Evolutionary conservation across 108 stramenopile genomes (phyloP).

Genomic region (Cylindrotheca fusiformis): DNA sequence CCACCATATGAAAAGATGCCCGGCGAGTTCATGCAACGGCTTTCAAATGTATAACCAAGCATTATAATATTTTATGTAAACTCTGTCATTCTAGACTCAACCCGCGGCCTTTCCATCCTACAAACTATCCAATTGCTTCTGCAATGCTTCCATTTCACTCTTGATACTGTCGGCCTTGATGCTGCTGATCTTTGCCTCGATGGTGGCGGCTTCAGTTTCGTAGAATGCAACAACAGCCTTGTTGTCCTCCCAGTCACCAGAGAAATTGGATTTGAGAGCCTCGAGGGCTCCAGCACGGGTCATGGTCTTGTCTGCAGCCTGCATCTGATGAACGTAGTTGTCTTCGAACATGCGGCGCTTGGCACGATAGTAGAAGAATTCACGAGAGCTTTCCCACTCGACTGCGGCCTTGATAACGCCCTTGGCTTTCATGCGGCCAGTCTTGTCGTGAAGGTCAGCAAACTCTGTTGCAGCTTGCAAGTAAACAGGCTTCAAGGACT

Average conservation of each 20-base stretch:
- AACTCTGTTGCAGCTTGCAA: constrained; percentile 96
- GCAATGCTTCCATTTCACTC: constrained; percentile 76
- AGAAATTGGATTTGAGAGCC: constrained; percentile 39
- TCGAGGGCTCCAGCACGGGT: constrained; percentile 48
- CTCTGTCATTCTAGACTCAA: not conserved
- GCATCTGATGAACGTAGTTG: constrained; percentile 63
- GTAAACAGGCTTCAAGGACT: constrained; percentile 90
- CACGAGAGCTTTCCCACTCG: constrained; percentile 87
- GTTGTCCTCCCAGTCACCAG: constrained; percentile 77
- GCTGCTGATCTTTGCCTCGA: constrained; percentile 55
- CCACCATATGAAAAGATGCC: too few species aligned
- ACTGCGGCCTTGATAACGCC: constrained; percentile 92
- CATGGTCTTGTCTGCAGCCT: constrained; percentile 51
- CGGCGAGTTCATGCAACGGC: too few species aligned
- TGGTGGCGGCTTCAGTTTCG: constrained; percentile 42
- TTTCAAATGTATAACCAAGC: too few species aligned
- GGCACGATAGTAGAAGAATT: constrained; percentile 94
- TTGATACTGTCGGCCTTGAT: constrained; percentile 65
- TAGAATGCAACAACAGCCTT: constrained; percentile 71
- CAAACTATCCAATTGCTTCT: constrained; percentile 42
- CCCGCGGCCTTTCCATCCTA: constrained; percentile 5
- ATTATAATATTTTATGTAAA: not conserved
- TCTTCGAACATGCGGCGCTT: constrained; percentile 93
- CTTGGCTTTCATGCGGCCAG: constrained; percentile 99
- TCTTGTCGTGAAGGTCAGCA: constrained; percentile 96